Conservation (phyloP, 2,329 filamentous ascomycete genomes). For the Calycina herbarum region DNA sequence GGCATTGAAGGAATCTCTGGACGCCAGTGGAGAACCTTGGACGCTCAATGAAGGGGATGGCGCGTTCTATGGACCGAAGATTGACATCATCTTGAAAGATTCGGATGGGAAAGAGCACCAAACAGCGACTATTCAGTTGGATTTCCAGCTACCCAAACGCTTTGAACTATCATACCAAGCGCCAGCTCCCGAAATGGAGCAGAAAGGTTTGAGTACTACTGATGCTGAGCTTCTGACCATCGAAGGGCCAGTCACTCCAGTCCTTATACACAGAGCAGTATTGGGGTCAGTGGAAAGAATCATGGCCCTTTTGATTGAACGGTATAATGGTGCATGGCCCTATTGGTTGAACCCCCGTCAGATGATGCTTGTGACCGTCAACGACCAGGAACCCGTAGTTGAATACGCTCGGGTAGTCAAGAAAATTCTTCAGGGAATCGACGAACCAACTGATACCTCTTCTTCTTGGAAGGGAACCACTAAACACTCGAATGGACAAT, state of each 20-base stretch:
- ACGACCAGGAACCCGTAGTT: conserved; percentile 47
- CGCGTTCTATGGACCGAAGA: conserved; percentile 90
- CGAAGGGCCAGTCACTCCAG: conserved; percentile 66
- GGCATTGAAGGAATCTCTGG: conserved; percentile 64
- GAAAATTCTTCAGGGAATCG: conserved; percentile 11
- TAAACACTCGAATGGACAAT: conserved; percentile 39
- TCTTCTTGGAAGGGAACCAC: conserved; percentile 36
- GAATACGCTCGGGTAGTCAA: conserved; percentile 30
- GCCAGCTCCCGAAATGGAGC: conserved; percentile 63
- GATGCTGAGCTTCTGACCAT: conserved; percentile 49
- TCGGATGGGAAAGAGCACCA: conserved; percentile 84
- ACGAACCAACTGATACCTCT: conserved; percentile 21
- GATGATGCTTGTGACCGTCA: conserved; percentile 71
- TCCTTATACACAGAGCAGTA: conserved; percentile 83
- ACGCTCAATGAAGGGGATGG: conserved; percentile 77
- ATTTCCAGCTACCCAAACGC: conserved; percentile 83
- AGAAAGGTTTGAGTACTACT: conserved; percentile 49
- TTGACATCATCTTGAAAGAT: conserved; percentile 80
- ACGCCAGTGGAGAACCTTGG: conserved; percentile 67
- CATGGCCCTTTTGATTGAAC: conserved; percentile 82
- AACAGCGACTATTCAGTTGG: conserved; percentile 84
- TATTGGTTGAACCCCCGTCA: conserved; percentile 88
- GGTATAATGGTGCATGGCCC: conserved; percentile 77
- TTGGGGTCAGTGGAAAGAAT: conserved; percentile 82
- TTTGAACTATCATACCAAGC: conserved; percentile 76